Base-by-base conservation (phyloP, 495 filamentous ascomycete species). In the Symbiotaphrina buchneri region DNA sequence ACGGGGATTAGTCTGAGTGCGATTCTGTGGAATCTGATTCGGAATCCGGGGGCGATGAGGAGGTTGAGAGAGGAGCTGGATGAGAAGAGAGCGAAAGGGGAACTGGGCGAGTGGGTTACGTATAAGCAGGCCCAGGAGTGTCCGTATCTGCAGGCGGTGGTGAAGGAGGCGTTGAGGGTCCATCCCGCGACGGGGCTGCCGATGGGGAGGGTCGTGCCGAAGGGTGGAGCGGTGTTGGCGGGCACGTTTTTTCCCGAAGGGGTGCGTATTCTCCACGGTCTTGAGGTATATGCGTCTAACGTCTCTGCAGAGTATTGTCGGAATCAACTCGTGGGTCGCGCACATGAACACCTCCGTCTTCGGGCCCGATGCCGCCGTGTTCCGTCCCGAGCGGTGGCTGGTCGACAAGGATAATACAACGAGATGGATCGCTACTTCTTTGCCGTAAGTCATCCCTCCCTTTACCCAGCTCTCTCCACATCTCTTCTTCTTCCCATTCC, bases 131-230 rank as follows among this genome's bases (percentile, higher is more conserved):
- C 43, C 8, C 40, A 39, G 7, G 28, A 43, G 10, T 27, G 54
- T 22, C 44, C 47, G 3, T 55, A 53, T 25, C 33, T 55, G 3
- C 42, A 55, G 36, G 51, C 52, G 3, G 42, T 41, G 19, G 45
- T 55, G 26, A 44, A 56, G 31, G 57, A 61, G 32, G 41, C 42
- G 1, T 40, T 51, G 18, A 46, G 57, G 20, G 18, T 43, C 11
- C 41, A 46, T 27, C 44, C 48, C 1, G 32, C 37, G 14, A 22
- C 34, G 7, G 40, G 35, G 2, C 28, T 42, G 1, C 39, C 34
- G 8, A 30, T 48, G 4, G 46, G 49, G 21, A 33, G 52, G 1
- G 34, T 44, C 6, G 42, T 51, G 0, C 48, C 55, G 8, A 5
- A 24, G 1, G 32, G 36, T 11, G 56, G 55, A 6, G 39, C 31